Base-by-base conservation (phyloP, 2,329 filamentous ascomycete genomes). In the Aspergillus niger region DNA sequence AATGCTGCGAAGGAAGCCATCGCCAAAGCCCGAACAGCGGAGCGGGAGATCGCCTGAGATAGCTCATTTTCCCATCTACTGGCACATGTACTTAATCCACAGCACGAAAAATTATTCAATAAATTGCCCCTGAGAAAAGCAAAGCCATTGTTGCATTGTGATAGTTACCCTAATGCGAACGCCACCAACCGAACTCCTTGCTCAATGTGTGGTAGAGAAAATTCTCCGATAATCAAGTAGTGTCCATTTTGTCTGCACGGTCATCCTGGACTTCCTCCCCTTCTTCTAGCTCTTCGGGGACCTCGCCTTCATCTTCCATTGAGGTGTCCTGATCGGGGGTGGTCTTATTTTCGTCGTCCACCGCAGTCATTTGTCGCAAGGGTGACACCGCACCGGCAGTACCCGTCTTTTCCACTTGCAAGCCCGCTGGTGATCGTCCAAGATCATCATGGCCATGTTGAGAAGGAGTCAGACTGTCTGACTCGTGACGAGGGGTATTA, bases 231-330 rank as follows among this genome's bases (percentile, higher is more conserved):
- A 47, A 24, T 69, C 64, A 71, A 52, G 79, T 80, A 49, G 79
- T 91, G 79, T 91, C 89, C 89, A 91, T 92, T 69, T 80, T 84
- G 65, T 89, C 87, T 7, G 77, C 72, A 39, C 72, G 77, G 44
- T 80, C 77, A 26, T 76, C 76, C 15, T 82, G 79, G 22, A 80
- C 77, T 60, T 86, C 82, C 52, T 86, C 77, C 36, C 73, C 77
- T 64, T 78, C 76, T 49, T 81, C 82, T 13, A 82, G 77, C 4
- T 80, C 79, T n/a, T 76, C 77, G 26, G 74, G 74, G 20, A 80
- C 77, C 36, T 79, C 73, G 44, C 77, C 77, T 26, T 80, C 78
- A 60, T 86, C 86, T 8, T 80, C 80, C 84, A 89, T 89, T 41
- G 83, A 82, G 22, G 83, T 79, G 69, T 89, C 87, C 2, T 76